A percentile compares a stretch with the other conserved stretches of the same genome.
Conservation (phyloP, 805 yeast species). For the Pichia nanzhaoensis region DNA sequence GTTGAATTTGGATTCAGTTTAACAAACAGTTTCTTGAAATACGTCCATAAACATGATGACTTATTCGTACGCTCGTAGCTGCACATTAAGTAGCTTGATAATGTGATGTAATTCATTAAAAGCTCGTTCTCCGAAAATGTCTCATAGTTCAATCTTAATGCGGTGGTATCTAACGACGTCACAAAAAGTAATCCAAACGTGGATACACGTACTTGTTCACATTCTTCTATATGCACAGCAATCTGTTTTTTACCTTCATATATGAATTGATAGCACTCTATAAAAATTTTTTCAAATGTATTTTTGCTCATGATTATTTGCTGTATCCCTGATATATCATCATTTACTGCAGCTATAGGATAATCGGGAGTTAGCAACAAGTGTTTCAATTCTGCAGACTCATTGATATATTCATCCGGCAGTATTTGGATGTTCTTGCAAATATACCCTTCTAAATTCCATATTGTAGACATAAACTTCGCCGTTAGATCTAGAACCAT, state of each 20-base stretch:
- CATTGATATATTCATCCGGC: slow-evolving; percentile 5
- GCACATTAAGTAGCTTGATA: slow-evolving; percentile 19
- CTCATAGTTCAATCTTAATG: slow-evolving; percentile 13
- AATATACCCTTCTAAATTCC: neutral
- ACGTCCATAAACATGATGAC: slow-evolving; percentile 30
- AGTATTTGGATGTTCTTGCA: slow-evolving; percentile 3
- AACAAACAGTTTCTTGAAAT: slow-evolving; percentile 16
- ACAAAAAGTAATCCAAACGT: slow-evolving; percentile 23
- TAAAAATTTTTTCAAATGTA: slow-evolving; percentile 14
- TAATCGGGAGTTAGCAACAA: neutral
- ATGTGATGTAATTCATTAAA: neutral
- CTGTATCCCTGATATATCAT: neutral
- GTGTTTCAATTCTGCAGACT: neutral
- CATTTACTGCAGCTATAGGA: neutral
- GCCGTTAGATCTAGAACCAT: neutral
- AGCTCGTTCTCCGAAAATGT: neutral
- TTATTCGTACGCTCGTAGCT: slow-evolving; percentile 28
- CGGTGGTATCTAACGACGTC: slow-evolving; percentile 27
- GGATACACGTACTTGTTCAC: slow-evolving; percentile 8
- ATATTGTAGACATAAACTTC: neutral
- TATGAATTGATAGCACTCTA: slow-evolving; percentile 15
- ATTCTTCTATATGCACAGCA: neutral
- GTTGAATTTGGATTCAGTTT: neutral
- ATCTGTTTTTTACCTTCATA: neutral
- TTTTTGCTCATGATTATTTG: slow-evolving; percentile 17